Percentiles rank a stretch among this genome's conserved stretches.
Conservation (phyloP, 106 monocot genomes). For the Iris macrosiphon region DNA sequence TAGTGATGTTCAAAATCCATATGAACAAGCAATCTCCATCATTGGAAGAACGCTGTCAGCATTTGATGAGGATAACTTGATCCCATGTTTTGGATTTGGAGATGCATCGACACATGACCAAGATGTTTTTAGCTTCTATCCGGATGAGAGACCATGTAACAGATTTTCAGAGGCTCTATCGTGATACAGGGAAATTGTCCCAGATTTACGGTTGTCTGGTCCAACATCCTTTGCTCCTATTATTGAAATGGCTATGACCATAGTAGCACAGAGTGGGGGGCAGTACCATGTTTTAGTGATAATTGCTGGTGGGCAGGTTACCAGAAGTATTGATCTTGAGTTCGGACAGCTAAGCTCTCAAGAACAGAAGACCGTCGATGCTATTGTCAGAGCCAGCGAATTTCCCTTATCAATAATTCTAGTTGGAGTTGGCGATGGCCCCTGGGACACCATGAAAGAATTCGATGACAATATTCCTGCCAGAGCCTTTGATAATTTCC, state of each 20-base stretch:
- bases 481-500: conserved; percentile 84
- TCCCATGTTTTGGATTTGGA: conserved; percentile 96
- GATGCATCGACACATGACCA: conserved; percentile 80
- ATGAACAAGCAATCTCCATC: conserved; percentile 93
- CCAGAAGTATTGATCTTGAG: conserved; percentile 1
- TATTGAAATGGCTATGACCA: conserved; percentile 69
- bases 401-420: conserved; percentile 41
- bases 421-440: conserved; percentile 97
- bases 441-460: conserved; percentile 96
- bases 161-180: conserved; percentile 55
- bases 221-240: conserved; percentile 88
- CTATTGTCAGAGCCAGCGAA: neutral
- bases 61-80: conserved; percentile 92
- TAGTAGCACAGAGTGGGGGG: conserved; percentile 60
- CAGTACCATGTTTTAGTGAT: conserved; percentile 88
- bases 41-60: conserved; percentile 73
- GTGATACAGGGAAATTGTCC: conserved; percentile 57
- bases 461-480: conserved; percentile 96
- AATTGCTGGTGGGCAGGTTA: conserved; percentile 61
- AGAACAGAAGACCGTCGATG: conserved; percentile 1
- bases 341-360: neutral
- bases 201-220: conserved; percentile 56
- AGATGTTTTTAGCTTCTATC: conserved; percentile 69
- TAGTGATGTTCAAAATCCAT: conserved; percentile 68
- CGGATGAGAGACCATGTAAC: conserved; percentile 42